Evolutionary conservation across 805 yeast species (phyloP).

Genomic region (Maudiozyma serrabonitensis): DNA sequence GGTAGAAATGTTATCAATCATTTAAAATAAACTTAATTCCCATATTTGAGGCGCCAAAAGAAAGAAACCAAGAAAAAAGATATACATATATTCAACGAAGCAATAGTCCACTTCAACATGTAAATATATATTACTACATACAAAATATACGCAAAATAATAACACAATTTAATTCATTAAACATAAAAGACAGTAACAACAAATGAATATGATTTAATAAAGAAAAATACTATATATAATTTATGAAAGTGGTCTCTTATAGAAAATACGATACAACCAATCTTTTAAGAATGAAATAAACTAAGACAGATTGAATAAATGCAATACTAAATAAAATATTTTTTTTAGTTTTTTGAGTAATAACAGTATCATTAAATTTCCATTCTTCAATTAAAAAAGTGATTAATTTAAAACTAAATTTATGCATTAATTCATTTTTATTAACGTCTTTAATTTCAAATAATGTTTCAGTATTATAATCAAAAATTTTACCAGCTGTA

Average conservation of each 20-base stretch:
- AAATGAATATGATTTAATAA: background rate
- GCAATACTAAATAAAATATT: background rate
- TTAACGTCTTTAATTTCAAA: constrained; percentile 62
- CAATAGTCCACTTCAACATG: background rate
- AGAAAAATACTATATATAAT: background rate
- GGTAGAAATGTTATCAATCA: background rate
- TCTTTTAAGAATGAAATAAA: background rate
- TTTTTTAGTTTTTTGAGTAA: background rate
- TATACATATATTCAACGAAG: background rate
- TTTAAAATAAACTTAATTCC: too few species aligned
- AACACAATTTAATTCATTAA: background rate
- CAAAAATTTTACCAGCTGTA: constrained; percentile 57
- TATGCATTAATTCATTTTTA: constrained; percentile 43
- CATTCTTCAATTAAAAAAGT: constrained; percentile 28
- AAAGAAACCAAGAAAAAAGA: background rate
- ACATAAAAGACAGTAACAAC: background rate
- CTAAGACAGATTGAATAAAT: background rate
- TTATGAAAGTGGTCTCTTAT: background rate
- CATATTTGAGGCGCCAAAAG: background rate
- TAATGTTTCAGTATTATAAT: constrained; percentile 50
- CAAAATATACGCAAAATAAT: background rate
- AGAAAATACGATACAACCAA: background rate
- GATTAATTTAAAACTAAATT: constrained; percentile 43
- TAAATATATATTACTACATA: background rate
- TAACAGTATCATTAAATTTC: constrained; percentile 17